Evolutionary conservation across 1,284 basidiomycete genomes (phyloP), one percentile per base, ranked within the genome.

Genomic region (Microbotryum silenes-acaulis): DNA sequence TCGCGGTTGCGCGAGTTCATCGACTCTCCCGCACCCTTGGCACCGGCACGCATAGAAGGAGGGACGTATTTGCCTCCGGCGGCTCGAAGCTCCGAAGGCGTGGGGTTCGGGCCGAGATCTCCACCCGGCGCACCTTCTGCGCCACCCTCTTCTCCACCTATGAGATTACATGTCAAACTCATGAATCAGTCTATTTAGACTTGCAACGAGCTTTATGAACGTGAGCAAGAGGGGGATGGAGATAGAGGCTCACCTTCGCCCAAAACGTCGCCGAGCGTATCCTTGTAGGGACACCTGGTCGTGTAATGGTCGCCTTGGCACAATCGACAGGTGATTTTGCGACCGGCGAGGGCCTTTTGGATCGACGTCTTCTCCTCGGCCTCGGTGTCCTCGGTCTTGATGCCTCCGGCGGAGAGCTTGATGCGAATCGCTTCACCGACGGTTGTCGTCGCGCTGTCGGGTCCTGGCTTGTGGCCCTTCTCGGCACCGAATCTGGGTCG

Each of bases 241-340:
- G 33, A 45, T 12, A 21, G 58, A 59, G 42, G 63, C 52, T 58
- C 62, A 51, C 57, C 54, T 29, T 72, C 81, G 14, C 87, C 89
- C 23, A 87, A 83, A 14, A 77, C 75, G 51, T 91, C 83, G 51
- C 79, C 80, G 50, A 83, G 77, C 23, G 89, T 89, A 71, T 97
- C 93, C 78, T 92, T 96, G 83, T 96, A 96, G 14, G 96, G 96
- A 82, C 96, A 98, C 77, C 93, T 92, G 65, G 92, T 88, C 14
- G 96, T 99, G 77, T 93, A 98, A 79, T 98, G 96, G 70, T 89
- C 89, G 61, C 94, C 94, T 76, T 94, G 91, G 79, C 96, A 98
- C 62, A 96, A 79, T 71, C 96, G 85, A 81, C 94, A 99, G 57
- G 83, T 79, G 67, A 99, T 90, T 73, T 91, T 91, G 75, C 91